Evolutionary conservation across 2,329 filamentous ascomycete genomes (phyloP).

Genomic region (Thelonectria blattea): DNA sequence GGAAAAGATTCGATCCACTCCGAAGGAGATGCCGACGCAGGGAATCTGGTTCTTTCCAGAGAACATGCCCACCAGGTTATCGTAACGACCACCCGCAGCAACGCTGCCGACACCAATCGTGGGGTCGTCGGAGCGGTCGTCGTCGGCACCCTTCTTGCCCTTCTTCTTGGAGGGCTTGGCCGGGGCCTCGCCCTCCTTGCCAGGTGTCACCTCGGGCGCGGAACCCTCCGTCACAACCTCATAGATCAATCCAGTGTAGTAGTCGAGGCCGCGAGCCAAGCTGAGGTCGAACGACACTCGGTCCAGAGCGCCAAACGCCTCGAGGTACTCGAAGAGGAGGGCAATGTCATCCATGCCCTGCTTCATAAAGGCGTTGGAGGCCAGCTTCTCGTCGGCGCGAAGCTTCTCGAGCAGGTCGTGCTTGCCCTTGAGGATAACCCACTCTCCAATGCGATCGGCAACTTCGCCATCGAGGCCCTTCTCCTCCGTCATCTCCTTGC

Average conservation of each 20-base stretch:
- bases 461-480: slow-evolving; percentile 80
- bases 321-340: slow-evolving; percentile 80
- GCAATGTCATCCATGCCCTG: slow-evolving; percentile 82
- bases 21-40: slow-evolving; percentile 75
- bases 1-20: slow-evolving; percentile 93
- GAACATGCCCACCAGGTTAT: slow-evolving; percentile 95
- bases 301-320: slow-evolving; percentile 74
- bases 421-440: slow-evolving; percentile 78
- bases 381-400: slow-evolving; percentile 69
- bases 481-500: slow-evolving; percentile 90
- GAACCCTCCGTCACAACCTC: slow-evolving; percentile 86
- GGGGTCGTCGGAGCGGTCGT: slow-evolving; percentile 79
- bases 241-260: slow-evolving; percentile 90
- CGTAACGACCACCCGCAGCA: slow-evolving; percentile 89
- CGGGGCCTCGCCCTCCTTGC: slow-evolving; percentile 41
- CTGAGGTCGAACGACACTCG: slow-evolving; percentile 88
- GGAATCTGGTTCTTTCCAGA: slow-evolving; percentile 81
- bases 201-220: slow-evolving; percentile 55
- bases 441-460: slow-evolving; percentile 87
- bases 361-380: slow-evolving; percentile 76
- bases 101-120: slow-evolving; percentile 85
- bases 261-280: slow-evolving; percentile 88
- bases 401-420: slow-evolving; percentile 76
- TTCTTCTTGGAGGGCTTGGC: slow-evolving; percentile 53
- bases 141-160: slow-evolving; percentile 59